phyloP scores from a whole-genome alignment of 208 protist genomes.

The Trichomonas vaginalis region DNA sequence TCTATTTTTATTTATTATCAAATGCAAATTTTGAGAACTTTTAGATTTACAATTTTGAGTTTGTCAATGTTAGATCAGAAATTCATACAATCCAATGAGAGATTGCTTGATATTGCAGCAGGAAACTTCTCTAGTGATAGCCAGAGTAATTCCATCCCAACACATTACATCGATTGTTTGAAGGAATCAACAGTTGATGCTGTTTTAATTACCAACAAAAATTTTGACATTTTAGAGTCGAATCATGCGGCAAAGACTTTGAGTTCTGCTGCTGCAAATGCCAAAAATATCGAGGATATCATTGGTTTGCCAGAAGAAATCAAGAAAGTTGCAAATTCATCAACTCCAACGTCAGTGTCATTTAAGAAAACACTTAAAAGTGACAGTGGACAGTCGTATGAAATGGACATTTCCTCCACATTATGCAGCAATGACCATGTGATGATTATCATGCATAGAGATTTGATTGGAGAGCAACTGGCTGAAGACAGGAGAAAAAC shows the following conservation, averaged over 20 bases:
- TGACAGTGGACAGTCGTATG: background rate
- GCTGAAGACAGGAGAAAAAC: background rate
- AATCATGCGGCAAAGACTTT: background rate
- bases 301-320: background rate
- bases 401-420: background rate
- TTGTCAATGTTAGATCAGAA: background rate
- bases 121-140: background rate
- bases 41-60: background rate
- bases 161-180: background rate
- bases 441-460: background rate
- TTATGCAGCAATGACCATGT: background rate
- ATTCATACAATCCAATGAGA: background rate
- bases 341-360: background rate
- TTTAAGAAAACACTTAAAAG: background rate
- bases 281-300: background rate
- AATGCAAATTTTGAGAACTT: background rate
- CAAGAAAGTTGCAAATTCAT: background rate
- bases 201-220: background rate
- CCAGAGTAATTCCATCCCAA: background rate
- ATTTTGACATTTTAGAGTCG: background rate
- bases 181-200: background rate
- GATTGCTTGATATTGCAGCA: background rate
- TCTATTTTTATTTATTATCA: background rate
- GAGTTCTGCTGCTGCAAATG: background rate
- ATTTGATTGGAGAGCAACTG: background rate